phyloP scores from a whole-genome alignment of 257 asterid species.

The Schizonepeta tenuifolia region DNA sequence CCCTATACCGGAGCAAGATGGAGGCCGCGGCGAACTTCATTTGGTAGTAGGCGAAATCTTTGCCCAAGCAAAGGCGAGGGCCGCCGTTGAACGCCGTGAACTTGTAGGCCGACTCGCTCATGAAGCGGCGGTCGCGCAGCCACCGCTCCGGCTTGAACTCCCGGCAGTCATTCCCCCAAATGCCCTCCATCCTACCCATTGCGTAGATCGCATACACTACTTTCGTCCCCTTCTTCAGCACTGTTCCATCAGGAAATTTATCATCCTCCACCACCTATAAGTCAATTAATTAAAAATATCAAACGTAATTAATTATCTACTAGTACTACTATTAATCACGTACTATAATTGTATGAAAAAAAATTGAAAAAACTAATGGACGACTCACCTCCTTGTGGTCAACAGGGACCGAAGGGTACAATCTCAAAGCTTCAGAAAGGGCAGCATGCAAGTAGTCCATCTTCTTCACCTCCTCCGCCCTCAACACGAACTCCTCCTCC shows the following conservation, averaged over 20 bases:
- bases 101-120: conserved; percentile 92
- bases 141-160: conserved; percentile 91
- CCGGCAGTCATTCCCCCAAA: conserved; percentile 90
- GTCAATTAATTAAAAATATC: not conserved
- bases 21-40: conserved; percentile 95
- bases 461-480: conserved; percentile 86
- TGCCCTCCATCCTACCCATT: conserved; percentile 89
- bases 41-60: conserved; percentile 91
- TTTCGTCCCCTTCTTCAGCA: conserved; percentile 82
- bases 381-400: conserved; percentile 87
- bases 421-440: conserved; percentile 81
- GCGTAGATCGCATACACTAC: conserved; percentile 87
- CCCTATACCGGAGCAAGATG: conserved; percentile 61
- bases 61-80: conserved; percentile 91
- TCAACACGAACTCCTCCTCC: conserved; percentile 44
- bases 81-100: conserved; percentile 97
- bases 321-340: too few species aligned
- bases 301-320: too few species aligned
- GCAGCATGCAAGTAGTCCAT: conserved; percentile 99
- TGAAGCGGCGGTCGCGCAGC: conserved; percentile 77
- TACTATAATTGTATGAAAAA: too few species aligned
- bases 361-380: too few species aligned
- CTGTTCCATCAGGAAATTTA: conserved; percentile 85
- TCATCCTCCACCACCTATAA: conserved; percentile 79
- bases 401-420: conserved; percentile 96